phyloP scores from a whole-genome alignment of 2,329 filamentous ascomycete genomes.

The Sclerotinia sclerotiorum region DNA sequence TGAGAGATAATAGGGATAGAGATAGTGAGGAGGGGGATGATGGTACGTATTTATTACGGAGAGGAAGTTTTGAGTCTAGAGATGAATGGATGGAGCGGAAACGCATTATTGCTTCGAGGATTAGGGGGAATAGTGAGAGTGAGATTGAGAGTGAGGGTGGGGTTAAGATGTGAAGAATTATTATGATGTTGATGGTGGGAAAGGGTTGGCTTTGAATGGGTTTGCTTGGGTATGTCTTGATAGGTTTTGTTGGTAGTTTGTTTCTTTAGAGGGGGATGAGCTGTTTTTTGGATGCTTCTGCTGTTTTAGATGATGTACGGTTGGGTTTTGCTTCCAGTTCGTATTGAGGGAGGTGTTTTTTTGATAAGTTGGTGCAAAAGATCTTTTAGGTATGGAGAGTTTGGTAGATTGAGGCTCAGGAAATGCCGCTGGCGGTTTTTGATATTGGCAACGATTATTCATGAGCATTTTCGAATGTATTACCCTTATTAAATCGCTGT shows the following conservation, averaged over 20 bases:
- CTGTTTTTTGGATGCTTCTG: not conserved
- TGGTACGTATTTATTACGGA: conserved; percentile 17
- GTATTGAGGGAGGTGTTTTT: not conserved
- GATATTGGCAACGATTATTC: not conserved
- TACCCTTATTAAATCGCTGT: not conserved
- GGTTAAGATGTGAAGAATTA: not conserved
- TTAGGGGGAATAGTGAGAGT: not conserved
- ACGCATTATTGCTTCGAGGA: conserved; percentile 1
- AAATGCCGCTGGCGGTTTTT: not conserved
- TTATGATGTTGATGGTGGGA: not conserved
- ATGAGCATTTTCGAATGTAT: not conserved
- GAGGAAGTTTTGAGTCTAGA: conserved; percentile 12
- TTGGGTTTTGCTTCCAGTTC: not conserved
- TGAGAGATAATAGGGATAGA: not conserved
- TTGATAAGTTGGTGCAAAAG: not conserved
- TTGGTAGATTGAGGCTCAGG: not conserved
- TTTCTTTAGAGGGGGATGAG: not conserved
- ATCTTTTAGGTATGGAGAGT: not conserved
- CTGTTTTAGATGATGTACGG: not conserved
- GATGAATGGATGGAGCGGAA: conserved; percentile 14
- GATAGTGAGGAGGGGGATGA: not conserved
- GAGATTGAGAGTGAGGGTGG: not conserved
- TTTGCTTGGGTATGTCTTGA: too few relatives aligned
- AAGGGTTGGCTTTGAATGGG: not conserved
- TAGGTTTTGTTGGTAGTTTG: not conserved